A percentile compares a stretch with the other conserved stretches of the same genome.
phyloP scores from a whole-genome alignment of 2,329 filamentous ascomycete genomes.

The Trichoderma simmonsii region DNA sequence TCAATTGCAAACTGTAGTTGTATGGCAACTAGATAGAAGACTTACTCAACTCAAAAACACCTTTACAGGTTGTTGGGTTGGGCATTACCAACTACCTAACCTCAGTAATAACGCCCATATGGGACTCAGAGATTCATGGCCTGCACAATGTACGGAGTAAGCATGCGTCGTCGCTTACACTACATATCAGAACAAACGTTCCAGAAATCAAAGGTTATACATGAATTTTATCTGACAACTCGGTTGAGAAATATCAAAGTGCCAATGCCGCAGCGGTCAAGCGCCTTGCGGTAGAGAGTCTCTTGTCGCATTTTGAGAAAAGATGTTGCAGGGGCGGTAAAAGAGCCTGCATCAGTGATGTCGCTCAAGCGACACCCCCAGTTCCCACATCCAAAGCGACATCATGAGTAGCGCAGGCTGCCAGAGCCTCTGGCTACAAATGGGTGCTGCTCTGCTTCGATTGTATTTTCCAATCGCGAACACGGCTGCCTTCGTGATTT shows the following conservation, averaged over 20 bases:
- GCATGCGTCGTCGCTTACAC: neutral
- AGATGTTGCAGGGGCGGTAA: neutral
- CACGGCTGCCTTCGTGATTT: neutral
- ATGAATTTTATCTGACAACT: neutral
- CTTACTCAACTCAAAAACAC: neutral
- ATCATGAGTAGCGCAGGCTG: neutral
- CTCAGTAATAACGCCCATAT: neutral
- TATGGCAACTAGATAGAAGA: neutral
- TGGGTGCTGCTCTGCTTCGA: neutral
- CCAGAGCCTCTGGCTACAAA: neutral
- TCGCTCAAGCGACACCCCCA: neutral
- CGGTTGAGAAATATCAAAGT: neutral
- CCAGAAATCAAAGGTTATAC: neutral
- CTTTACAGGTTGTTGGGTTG: neutral
- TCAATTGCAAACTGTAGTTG: neutral
- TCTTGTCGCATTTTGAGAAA: neutral
- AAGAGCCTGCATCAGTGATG: neutral
- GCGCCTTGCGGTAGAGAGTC: neutral
- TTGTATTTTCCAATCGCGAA: neutral
- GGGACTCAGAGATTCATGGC: neutral
- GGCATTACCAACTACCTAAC: neutral
- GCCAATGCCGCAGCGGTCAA: neutral
- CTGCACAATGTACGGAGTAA: neutral
- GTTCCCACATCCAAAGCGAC: neutral
- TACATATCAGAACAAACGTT: neutral